A percentile compares a stretch with the other conserved stretches of the same genome.
Evolutionary conservation across 164 flowering plant genomes (phyloP).

Genomic region (Dillenia turbinata): DNA sequence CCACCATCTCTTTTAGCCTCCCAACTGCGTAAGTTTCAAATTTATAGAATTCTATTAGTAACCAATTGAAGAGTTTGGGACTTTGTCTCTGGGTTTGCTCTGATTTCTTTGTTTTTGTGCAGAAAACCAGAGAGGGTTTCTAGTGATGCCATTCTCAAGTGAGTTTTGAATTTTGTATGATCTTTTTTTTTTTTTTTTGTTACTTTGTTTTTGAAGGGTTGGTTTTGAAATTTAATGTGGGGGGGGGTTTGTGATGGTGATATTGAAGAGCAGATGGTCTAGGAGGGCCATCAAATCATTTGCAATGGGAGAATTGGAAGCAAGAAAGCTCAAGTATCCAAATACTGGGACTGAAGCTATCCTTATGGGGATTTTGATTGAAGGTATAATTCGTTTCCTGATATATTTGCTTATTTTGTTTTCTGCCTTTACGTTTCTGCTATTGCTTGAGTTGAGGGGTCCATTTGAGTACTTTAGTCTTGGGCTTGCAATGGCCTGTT

Average conservation of each 20-base stretch:
- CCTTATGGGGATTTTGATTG: constrained; percentile 53
- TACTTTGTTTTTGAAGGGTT: background rate
- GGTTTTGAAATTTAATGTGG: constrained; percentile 5
- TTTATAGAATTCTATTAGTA: no score
- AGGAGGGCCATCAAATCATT: constrained; percentile 42
- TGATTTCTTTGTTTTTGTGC: constrained; percentile 6
- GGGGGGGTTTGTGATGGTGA: background rate
- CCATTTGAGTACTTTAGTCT: no score
- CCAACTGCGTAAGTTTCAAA: constrained; percentile 36
- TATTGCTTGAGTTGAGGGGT: no score
- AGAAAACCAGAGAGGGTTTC: constrained; percentile 34
- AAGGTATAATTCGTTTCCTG: constrained; percentile 33
- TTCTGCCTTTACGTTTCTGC: background rate
- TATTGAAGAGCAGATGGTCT: constrained; percentile 25
- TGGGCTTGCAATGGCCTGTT: no score
- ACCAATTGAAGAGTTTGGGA: no score
- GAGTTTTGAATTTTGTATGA: constrained; percentile 15
- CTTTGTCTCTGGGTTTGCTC: no score
- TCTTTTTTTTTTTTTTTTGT: background rate
- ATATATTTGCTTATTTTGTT: background rate
- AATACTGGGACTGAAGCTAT: constrained; percentile 78
- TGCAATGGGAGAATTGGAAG: constrained; percentile 51
- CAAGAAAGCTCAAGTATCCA: constrained; percentile 64
- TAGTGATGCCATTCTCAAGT: constrained; percentile 36
- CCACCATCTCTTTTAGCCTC: constrained; percentile 29